Base-by-base conservation (phyloP, 192 early-diverging fungal species). In the Ramicandelaber brevisporus region DNA sequence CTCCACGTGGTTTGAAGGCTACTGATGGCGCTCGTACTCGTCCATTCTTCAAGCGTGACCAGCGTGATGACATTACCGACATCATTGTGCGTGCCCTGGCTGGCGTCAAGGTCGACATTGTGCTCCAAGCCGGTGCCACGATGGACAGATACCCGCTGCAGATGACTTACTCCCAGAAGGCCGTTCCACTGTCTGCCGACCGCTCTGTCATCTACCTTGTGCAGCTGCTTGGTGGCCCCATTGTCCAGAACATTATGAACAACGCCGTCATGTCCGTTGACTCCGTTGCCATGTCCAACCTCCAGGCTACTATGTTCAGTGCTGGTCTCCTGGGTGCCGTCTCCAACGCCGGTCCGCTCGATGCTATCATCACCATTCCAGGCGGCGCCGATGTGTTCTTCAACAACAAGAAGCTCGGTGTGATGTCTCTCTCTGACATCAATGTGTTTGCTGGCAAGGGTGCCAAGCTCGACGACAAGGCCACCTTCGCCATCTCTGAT, bases 221-320 rank as follows among this genome's bases (percentile, higher is more conserved):
- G 16, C 49, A 56, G 21, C 37, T 55, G 17, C 55, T 67, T 27
- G 60, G 57, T 21, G 52, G 47, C 18, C 64, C 64, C 16, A 55
- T 67, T 38, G 64, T 60, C n/a, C 55, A 61, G 41, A 25, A 37
- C 2, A 54, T 67, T 41, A 55, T 67, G 30, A 36, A 44, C 31
- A 26, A 26, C 4, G 34, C 48, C 6, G 37, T 20, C 3, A 14
- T 51, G 18, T 29, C 8, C 18, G 41, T 55, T 18, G 19, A 17
- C 2, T 38, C 30, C 12, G 33, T 44, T 17, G 33, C 39, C 35
- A 55, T 55, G 31, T 34, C 41, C 46, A 40, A 43, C 20, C 40
- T 44, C 14, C 40, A 31, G 13, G 45, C 44, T 21, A 41, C 36
- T n/a, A 35, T 33, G 24, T 55, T 55, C 18, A 41, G 38, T 4